phyloP scores from a whole-genome alignment of 257 asterid genomes.

The Petunia secreta region DNA sequence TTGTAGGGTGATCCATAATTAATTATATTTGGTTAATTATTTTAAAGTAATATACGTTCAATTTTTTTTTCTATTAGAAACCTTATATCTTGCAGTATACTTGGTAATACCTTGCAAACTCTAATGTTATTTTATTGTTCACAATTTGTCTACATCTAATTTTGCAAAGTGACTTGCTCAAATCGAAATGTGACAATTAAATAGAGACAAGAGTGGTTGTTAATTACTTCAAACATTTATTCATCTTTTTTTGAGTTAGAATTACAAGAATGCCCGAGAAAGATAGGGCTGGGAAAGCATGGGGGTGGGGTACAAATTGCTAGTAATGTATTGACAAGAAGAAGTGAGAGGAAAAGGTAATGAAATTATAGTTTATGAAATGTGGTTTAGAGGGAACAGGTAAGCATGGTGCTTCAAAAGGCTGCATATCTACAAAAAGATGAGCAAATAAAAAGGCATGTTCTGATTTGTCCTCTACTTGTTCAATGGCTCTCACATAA shows the following conservation, averaged over 20 bases:
- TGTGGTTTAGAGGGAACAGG: constrained; percentile 38
- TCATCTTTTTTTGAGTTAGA: constrained; percentile 4
- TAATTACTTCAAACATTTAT: not conserved
- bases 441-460: not conserved
- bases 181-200: constrained; percentile 6
- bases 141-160: too few species aligned
- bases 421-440: constrained; percentile 36
- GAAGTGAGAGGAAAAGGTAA: constrained; percentile 10
- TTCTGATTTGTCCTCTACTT: constrained; percentile 18
- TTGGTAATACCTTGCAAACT: not conserved
- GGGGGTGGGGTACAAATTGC: not conserved
- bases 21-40: not conserved
- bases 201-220: not conserved
- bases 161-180: not conserved
- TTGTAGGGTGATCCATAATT: not conserved
- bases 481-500: constrained; percentile 19
- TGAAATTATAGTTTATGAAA: constrained; percentile 7
- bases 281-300: not conserved
- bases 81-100: not conserved
- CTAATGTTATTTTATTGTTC: too few species aligned
- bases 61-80: not conserved
- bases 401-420: constrained; percentile 38
- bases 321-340: constrained; percentile 15
- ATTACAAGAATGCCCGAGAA: not conserved
- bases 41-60: not conserved